Evolutionary conservation across 75 land plant species (phyloP).

Genomic region (Pseudotsuga menziesii): DNA sequence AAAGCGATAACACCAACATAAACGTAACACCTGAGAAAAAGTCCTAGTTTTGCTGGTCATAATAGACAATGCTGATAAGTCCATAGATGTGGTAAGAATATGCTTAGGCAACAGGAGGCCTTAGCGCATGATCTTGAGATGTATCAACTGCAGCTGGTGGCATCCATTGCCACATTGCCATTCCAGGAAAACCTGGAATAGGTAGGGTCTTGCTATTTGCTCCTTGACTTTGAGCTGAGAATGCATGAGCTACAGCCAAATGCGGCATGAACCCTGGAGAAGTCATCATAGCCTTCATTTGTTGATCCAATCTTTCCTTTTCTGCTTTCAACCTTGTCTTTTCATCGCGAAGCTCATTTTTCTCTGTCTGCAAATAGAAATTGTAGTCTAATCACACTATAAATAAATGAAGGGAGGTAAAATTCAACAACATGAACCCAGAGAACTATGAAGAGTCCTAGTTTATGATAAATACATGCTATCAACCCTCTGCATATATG

Average conservation of each 20-base stretch:
- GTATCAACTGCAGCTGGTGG: constrained; percentile 73
- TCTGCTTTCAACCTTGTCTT: constrained; percentile 40
- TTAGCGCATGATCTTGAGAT: constrained; percentile 69
- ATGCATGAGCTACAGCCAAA: constrained; percentile 23
- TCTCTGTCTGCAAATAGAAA: constrained; percentile 29
- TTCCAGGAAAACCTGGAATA: constrained; percentile 67
- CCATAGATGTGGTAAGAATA: background rate
- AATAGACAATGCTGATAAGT: background rate
- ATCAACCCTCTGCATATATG: background rate
- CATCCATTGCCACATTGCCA: constrained; percentile 96
- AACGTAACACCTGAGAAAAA: background rate
- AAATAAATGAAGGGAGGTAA: background rate
- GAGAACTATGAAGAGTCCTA: background rate
- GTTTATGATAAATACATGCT: background rate
- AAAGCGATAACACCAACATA: background rate
- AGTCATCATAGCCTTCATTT: constrained; percentile 28
- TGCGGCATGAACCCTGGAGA: constrained; percentile 33
- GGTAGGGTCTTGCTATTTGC: constrained; percentile 38
- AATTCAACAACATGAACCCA: background rate
- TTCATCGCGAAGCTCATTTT: constrained; percentile 53
- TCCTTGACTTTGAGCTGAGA: constrained; percentile 32
- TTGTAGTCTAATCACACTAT: background rate
- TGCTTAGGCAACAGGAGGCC: constrained; percentile 77
- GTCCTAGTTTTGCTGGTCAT: background rate
- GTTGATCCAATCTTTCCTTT: constrained; percentile 45